Evolutionary conservation across 148 eudicot genomes (phyloP).

Genomic region (Linanthus parryae): DNA sequence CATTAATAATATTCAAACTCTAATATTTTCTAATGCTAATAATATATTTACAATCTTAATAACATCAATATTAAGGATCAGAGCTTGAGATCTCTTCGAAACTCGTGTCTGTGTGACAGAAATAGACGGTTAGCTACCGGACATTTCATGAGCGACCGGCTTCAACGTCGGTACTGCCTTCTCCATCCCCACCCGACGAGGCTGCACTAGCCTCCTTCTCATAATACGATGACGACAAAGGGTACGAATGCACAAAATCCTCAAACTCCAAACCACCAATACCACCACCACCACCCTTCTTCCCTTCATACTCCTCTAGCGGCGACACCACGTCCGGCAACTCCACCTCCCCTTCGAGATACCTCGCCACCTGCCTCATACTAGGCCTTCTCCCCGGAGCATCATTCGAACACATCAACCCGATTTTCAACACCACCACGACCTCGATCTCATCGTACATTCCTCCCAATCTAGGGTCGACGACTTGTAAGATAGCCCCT

Average conservation of each 20-base stretch:
- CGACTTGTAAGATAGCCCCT: constrained; percentile 47
- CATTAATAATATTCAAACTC: too few relatives aligned
- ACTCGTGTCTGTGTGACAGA: too few relatives aligned
- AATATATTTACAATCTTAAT: too few relatives aligned
- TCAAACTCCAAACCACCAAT: constrained; percentile 14
- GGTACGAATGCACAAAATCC: constrained; percentile 51
- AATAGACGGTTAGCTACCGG: too few relatives aligned
- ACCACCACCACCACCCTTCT: constrained; percentile 3
- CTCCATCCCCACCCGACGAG: constrained; percentile 17
- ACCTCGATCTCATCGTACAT: constrained; percentile 52
- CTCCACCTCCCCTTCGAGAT: constrained; percentile 55
- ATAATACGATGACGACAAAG: constrained; percentile 32
- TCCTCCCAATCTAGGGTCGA: constrained; percentile 55
- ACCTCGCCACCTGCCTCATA: constrained; percentile 72
- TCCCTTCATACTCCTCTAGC: constrained; percentile 37
- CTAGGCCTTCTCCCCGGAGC: constrained; percentile 41
- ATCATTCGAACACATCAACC: constrained; percentile 65
- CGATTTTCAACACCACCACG: constrained; percentile 46
- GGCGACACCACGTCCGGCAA: constrained; percentile 39
- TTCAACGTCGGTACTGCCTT: constrained; percentile 29
- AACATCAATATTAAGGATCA: too few relatives aligned
- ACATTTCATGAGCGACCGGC: too few relatives aligned
- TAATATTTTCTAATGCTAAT: too few relatives aligned
- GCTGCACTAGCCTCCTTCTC: constrained; percentile 23
- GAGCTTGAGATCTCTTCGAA: too few relatives aligned